Evolutionary conservation across 495 filamentous ascomycete genomes (phyloP).

Genomic region (Glarea lozoyensis): DNA sequence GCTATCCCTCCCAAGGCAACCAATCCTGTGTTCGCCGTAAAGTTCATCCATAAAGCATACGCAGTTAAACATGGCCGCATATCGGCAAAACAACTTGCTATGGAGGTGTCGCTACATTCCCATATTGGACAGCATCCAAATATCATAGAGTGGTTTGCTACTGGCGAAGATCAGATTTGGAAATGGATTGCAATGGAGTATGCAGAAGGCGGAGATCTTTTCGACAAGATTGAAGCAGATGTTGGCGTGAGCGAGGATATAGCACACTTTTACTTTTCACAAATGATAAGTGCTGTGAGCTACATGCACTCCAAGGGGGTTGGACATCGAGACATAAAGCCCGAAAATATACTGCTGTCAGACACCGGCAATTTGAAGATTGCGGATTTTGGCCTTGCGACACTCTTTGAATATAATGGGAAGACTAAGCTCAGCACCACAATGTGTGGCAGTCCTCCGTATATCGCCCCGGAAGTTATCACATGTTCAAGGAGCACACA

Average conservation of each 20-base stretch:
- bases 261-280: constrained; percentile 91
- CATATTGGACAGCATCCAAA: constrained; percentile 84
- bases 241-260: constrained; percentile 86
- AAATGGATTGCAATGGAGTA: constrained; percentile 98
- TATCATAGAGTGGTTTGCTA: constrained; percentile 83
- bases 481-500: constrained; percentile 29
- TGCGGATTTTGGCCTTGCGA: constrained; percentile 92
- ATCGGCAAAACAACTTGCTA: constrained; percentile 73
- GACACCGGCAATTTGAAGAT: constrained; percentile 84
- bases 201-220: constrained; percentile 91
- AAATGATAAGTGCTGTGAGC: constrained; percentile 80
- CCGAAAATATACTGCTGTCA: constrained; percentile 81
- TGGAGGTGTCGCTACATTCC: constrained; percentile 83
- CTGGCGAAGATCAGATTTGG: constrained; percentile 84
- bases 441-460: constrained; percentile 93
- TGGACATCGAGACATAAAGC: constrained; percentile 84
- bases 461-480: constrained; percentile 93
- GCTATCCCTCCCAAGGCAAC: constrained; percentile 61
- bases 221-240: constrained; percentile 99
- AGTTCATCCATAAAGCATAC: constrained; percentile 96
- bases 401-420: constrained; percentile 84
- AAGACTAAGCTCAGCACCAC: constrained; percentile 69
- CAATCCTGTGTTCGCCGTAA: constrained; percentile 85
- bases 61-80: constrained; percentile 83
- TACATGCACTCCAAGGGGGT: constrained; percentile 94